Percentiles rank a stretch among this genome's conserved stretches.
These are phyloP conservation scores for Leccinum pellstonianum DNA, from an alignment of 768 basidiomycete genomes.

Conservation along the genomic window DNA sequence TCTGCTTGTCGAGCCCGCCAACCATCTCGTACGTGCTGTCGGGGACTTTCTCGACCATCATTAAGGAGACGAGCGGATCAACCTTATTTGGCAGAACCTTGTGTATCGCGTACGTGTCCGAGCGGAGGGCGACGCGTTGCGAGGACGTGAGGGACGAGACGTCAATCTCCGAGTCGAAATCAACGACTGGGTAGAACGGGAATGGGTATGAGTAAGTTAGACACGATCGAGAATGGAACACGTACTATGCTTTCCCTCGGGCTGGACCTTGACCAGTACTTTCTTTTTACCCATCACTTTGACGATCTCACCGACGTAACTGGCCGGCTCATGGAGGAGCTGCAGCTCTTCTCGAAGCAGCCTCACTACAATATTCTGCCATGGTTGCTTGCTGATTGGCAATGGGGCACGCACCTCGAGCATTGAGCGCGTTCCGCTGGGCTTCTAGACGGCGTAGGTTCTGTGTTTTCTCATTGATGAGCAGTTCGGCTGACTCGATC, in stretches of 20 bases:
- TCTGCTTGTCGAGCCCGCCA: conserved; percentile 95
- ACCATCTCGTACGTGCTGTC: conserved; percentile 99
- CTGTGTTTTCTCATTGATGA: conserved; percentile 95
- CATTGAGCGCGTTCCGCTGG: conserved; percentile 95
- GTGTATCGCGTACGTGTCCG: conserved; percentile 95
- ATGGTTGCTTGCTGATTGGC: background rate
- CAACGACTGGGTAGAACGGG: conserved; percentile 64
- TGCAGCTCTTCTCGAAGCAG: conserved; percentile 90
- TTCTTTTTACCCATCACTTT: conserved; percentile 99
- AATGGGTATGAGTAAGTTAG: background rate
- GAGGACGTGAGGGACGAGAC: conserved; percentile 76
- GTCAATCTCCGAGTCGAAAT: conserved; percentile 87
- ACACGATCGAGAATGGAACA: conserved; percentile 14
- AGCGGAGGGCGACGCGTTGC: conserved; percentile 91
- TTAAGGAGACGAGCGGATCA: conserved; percentile 95
- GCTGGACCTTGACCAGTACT: conserved; percentile 96
- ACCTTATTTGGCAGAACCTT: conserved; percentile 97
- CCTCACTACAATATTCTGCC: conserved; percentile 56
- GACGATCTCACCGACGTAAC: conserved; percentile 96
- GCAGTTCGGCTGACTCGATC: conserved; percentile 88
- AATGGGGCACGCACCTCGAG: conserved; percentile 62
- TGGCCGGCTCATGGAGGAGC: conserved; percentile 90
- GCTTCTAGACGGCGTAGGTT: conserved; percentile 94
- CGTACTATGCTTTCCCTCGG: conserved; percentile 98
- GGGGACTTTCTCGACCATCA: conserved; percentile 99